These are phyloP conservation scores for Colletotrichum agaves DNA, from an alignment of 2,329 filamentous ascomycete species.

Conservation along the genomic window DNA sequence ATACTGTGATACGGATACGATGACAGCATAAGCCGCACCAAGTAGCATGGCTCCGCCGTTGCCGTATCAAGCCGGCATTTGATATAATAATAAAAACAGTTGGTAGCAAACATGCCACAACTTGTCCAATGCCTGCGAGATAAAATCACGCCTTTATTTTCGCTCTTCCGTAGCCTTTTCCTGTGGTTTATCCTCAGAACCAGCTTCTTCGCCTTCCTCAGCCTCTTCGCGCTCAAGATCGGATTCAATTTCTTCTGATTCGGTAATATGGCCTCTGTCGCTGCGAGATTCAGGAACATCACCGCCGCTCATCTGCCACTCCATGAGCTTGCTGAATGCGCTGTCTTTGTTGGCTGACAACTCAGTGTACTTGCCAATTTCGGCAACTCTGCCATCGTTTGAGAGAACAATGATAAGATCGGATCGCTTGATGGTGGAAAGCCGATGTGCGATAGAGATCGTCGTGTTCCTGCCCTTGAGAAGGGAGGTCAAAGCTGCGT, in stretches of 20 bases:
- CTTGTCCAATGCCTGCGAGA: background rate
- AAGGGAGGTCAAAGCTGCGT: conserved; percentile 84
- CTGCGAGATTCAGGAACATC: conserved; percentile 60
- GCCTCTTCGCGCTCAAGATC: conserved; percentile 56
- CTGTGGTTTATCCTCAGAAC: conserved; percentile 26
- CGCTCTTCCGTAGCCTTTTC: conserved; percentile 30
- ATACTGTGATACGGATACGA: conserved; percentile 15
- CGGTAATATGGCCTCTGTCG: conserved; percentile 57
- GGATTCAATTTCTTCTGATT: conserved; percentile 63
- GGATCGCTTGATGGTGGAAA: conserved; percentile 95
- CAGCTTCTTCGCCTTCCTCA: conserved; percentile 41
- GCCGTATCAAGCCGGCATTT: conserved; percentile 3
- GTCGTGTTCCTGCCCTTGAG: conserved; percentile 92
- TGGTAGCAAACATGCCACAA: background rate
- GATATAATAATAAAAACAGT: background rate
- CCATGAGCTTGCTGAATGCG: conserved; percentile 95
- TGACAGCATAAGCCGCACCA: conserved; percentile 1
- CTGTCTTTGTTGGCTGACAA: conserved; percentile 79
- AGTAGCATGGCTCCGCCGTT: conserved; percentile 4
- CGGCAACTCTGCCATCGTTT: conserved; percentile 87
- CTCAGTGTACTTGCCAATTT: conserved; percentile 85
- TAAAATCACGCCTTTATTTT: background rate
- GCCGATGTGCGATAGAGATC: conserved; percentile 94
- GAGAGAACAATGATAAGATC: conserved; percentile 94
- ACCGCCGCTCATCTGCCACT: conserved; percentile 95